Evolutionary conservation across 768 basidiomycete genomes (phyloP), one percentile per base, ranked within the genome.

Genomic region (Naganishia kalamii): DNA sequence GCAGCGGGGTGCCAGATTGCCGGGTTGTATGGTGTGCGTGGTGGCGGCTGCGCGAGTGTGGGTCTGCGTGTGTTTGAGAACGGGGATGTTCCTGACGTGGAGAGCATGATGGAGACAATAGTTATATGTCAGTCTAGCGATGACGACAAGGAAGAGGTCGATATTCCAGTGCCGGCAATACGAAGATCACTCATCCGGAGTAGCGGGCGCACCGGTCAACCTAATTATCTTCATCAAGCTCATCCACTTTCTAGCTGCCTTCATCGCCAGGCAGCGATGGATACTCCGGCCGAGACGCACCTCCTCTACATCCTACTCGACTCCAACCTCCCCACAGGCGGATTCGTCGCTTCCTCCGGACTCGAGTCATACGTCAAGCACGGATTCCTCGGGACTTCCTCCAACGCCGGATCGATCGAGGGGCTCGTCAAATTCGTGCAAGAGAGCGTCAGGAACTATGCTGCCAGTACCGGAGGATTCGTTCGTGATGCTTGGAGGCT

Each of bases 301-400:
- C 71, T 77, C 54, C 68, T 77, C 44, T 77, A 71, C 66, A 68
- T 76, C 65, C 72, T 77, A 11, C 71, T 76, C 33, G 92, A 94
- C 80, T 89, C 90, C 67, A 97, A 94, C 77, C 85, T 99, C 3
- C 96, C 96, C 1, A 98, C 94, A 0, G 96, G 96, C 37, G 88
- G 94, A 1, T 99, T 99, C 77, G 90, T 97, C 65, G 90, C 93
- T 0, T 96, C 92, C 0, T 85, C 90, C 2, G 94, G 94, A 1
- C 83, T 98, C 66, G 94, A 99, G 73, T 91, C 92, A 4, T 92
- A 86, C 74, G 79, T 85, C 43, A 87, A 88, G 29, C 96, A 99
- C 75, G 96, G 92, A 0, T 88, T 93, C 72, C 68, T 81, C 35
- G 62, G 70, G 3, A 2, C 61, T 21, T 15, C 51, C 17, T 10